phyloP scores from a whole-genome alignment of 2,329 filamentous ascomycete species.

The Penicillium sp. region DNA sequence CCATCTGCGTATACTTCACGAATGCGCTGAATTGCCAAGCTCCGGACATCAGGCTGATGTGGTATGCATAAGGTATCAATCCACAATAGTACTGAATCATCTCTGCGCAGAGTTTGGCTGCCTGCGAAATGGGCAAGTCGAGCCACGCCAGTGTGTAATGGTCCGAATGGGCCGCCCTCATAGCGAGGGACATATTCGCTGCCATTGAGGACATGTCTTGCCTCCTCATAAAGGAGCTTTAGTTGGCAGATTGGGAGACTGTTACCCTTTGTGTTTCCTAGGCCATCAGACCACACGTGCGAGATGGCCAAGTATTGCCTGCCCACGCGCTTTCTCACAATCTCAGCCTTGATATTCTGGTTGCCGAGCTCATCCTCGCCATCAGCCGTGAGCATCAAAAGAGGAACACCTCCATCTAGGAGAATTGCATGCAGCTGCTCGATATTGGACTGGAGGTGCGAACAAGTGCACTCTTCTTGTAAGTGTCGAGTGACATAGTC shows the following conservation, averaged over 20 bases:
- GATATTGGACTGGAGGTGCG: background rate
- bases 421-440: background rate
- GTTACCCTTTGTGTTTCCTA: background rate
- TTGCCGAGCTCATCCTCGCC: background rate
- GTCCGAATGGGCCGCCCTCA: background rate
- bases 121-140: background rate
- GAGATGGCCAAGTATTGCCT: background rate
- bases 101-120: background rate
- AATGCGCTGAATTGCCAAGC: slow-evolving; percentile 11
- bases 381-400: background rate
- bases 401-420: background rate
- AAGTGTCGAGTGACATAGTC: slow-evolving; percentile 8
- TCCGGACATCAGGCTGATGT: slow-evolving; percentile 9
- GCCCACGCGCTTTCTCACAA: background rate
- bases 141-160: background rate
- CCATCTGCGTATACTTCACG: slow-evolving; percentile 9
- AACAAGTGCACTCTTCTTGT: slow-evolving; percentile 2
- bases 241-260: background rate
- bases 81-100: slow-evolving; percentile 8
- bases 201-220: background rate
- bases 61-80: slow-evolving; percentile 13
- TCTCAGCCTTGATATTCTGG: background rate
- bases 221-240: background rate
- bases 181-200: slow-evolving; percentile 1
- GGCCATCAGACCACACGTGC: background rate